phyloP scores from a whole-genome alignment of 225 moss, liverwort and hornwort species.

The Physcomitrium patens region DNA sequence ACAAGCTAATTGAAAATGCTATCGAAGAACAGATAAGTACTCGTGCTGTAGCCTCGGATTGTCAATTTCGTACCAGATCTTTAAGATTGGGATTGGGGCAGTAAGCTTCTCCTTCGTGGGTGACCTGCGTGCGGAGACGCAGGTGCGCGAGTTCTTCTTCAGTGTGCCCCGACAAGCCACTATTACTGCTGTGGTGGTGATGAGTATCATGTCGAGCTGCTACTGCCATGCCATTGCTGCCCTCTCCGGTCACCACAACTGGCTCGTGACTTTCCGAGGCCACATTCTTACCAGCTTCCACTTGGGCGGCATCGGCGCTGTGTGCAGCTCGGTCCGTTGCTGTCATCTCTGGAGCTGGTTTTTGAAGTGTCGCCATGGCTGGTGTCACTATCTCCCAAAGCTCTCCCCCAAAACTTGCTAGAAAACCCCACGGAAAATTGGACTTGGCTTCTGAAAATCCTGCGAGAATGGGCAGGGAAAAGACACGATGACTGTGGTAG shows the following conservation, averaged over 20 bases:
- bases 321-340: slow-evolving; percentile 19
- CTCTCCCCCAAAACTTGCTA: too few species aligned
- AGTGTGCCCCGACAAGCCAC: slow-evolving; percentile 36
- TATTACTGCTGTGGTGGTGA: slow-evolving; percentile 5
- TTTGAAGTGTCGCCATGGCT: slow-evolving; percentile 37
- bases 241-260: slow-evolving; percentile 14
- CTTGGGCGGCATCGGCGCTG: slow-evolving; percentile 34
- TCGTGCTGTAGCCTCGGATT: background rate
- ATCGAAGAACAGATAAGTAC: background rate
- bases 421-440: too few species aligned
- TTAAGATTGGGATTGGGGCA: slow-evolving; percentile 45
- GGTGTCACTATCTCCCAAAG: too few species aligned
- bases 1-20: background rate
- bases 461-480: too few species aligned
- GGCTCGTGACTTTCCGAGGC: slow-evolving; percentile 21
- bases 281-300: slow-evolving; percentile 37
- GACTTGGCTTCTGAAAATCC: too few species aligned
- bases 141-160: slow-evolving; percentile 39
- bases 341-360: slow-evolving; percentile 10
- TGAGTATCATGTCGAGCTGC: background rate
- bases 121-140: slow-evolving; percentile 36
- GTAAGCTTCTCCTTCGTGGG: slow-evolving; percentile 48
- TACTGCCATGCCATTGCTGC: background rate
- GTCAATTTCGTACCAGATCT: slow-evolving; percentile 35
- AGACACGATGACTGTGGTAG: too few species aligned